Conservation (phyloP, 345 rosid species). For the Eucalyptus curtisii region DNA sequence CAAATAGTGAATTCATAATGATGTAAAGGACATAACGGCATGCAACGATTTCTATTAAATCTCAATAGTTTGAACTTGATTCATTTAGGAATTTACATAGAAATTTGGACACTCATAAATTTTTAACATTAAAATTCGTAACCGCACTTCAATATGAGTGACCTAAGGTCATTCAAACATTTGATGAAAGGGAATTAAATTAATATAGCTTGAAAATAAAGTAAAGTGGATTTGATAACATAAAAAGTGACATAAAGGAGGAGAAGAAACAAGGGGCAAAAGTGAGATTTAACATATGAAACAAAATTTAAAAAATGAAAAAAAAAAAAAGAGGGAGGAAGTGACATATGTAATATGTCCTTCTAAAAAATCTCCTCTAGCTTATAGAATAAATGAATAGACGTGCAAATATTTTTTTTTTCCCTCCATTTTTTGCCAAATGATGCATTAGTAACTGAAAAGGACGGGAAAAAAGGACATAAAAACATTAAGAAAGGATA, state of each 20-base stretch:
- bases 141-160: not conserved
- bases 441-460: not conserved
- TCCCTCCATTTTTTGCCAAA: not conserved
- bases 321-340: not conserved
- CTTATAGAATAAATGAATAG: not conserved
- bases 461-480: not conserved
- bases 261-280: not conserved
- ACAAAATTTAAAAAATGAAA: not conserved
- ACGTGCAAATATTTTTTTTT: not conserved
- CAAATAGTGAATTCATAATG: not conserved
- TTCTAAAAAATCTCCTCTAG: not conserved
- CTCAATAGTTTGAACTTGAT: not conserved
- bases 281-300: not conserved
- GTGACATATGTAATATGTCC: not conserved
- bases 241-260: not conserved
- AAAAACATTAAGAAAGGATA: not conserved
- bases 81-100: not conserved
- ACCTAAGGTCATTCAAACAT: not conserved
- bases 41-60: not conserved
- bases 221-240: not conserved
- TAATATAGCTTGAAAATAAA: not conserved
- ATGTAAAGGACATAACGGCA: not conserved
- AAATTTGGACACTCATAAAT: not conserved
- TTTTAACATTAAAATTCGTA: not conserved
- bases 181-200: not conserved